Conservation (phyloP, 306 rosid species). For the Cyclanthera cordifolia region DNA sequence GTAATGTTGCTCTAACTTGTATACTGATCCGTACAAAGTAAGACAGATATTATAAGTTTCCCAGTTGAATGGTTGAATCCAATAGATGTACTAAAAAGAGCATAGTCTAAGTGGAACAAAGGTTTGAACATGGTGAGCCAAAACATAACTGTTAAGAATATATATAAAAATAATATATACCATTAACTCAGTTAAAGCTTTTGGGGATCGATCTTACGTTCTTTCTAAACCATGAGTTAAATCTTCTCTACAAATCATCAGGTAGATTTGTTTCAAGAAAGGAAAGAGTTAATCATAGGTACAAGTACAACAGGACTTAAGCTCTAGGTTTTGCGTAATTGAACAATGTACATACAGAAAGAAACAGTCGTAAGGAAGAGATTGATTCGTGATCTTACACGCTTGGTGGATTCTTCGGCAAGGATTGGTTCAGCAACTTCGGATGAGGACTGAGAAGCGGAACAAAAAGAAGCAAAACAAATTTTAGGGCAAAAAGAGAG, state of each 20-base stretch:
- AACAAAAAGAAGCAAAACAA: conserved; percentile 19
- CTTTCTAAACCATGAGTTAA: not conserved
- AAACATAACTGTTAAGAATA: not conserved
- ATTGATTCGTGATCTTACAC: conserved; percentile 19
- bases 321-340: not conserved
- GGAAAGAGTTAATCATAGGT: not conserved
- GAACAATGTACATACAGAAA: not conserved
- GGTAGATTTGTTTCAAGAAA: not conserved
- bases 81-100: not conserved
- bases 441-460: conserved; percentile 22
- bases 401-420: conserved; percentile 33
- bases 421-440: conserved; percentile 20
- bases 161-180: not conserved
- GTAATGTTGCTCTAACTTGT: not conserved
- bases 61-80: not conserved
- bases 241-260: not conserved
- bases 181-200: not conserved
- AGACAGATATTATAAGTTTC: not conserved
- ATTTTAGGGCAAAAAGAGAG: conserved; percentile 15
- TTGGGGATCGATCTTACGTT: not conserved
- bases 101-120: not conserved
- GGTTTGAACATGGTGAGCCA: not conserved
- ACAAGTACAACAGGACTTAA: not conserved
- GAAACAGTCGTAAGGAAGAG: not conserved
- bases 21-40: not conserved